Percentiles rank a stretch among this genome's conserved stretches.
phyloP scores from a whole-genome alignment of 1,284 basidiomycete genomes.

The Rhodotorula glutinis region DNA sequence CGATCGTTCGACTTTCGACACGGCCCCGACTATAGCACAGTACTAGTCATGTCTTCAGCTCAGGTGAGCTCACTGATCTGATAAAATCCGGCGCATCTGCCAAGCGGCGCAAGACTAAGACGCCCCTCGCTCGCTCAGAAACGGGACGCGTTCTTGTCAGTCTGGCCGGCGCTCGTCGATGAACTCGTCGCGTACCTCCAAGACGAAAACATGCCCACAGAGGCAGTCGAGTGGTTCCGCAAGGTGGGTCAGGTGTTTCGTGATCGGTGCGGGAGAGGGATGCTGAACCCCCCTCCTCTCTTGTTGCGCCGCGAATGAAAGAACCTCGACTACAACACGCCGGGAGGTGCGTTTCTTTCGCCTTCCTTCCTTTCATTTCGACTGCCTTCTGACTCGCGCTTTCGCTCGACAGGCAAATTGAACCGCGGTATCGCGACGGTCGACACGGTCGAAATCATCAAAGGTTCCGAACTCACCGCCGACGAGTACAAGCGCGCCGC shows the following conservation, averaged over 20 bases:
- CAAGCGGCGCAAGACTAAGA: no score
- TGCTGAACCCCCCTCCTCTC: no score
- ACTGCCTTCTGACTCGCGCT: no score
- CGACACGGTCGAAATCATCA: constrained; percentile 86
- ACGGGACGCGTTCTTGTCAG: constrained; percentile 52
- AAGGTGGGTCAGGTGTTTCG: constrained; percentile 53
- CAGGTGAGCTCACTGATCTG: no score
- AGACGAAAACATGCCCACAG: constrained; percentile 70
- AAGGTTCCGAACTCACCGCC: constrained; percentile 63
- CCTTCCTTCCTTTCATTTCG: no score
- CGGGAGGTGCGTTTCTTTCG: constrained; percentile 65
- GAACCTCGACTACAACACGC: constrained; percentile 92
- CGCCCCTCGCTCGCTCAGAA: not conserved
- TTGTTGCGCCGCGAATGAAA: no score
- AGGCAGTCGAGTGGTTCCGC: constrained; percentile 77
- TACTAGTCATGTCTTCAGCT: constrained; percentile 9
- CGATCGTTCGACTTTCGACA: not conserved
- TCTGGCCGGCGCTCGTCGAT: constrained; percentile 57
- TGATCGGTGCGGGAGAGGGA: no score
- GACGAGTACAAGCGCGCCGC: constrained; percentile 88
- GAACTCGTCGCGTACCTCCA: constrained; percentile 64
- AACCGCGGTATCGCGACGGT: constrained; percentile 94
- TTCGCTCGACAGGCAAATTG: constrained; percentile 64
- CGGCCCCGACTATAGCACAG: no score
- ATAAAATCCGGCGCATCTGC: no score